Evolutionary conservation across 2,329 filamentous ascomycete genomes (phyloP), one percentile per base, ranked within the genome.

Genomic region (Pseudogymnoascus sp.): DNA sequence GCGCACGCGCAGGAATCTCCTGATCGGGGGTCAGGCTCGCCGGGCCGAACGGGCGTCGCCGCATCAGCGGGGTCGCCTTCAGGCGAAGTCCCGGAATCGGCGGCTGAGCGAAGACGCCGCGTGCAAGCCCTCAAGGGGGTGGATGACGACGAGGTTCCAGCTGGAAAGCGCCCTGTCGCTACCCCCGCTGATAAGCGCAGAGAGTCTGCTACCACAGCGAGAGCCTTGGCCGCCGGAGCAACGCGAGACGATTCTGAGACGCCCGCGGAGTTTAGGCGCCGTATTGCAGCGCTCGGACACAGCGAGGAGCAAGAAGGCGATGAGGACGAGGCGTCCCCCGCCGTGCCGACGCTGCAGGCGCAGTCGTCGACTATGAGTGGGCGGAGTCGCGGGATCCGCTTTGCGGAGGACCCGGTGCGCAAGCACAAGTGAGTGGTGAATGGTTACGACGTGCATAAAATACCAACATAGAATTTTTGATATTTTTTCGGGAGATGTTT

Each of bases 251-350:
- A 77, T 35, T 78, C 76, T 35, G 89, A 92, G 74, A 92, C 88
- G 0, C 86, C 88, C 0, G 89, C 89, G 0, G 90, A 93, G 73
- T 79, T 87, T 61, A 81, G 88, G 39, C 79, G 90, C 60, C 82
- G 90, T 67, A 85, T 91, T 67, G 88, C 88, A 1, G 90, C 89
- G 1, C 75, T 93, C 1, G 88, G 89, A 8, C 77, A 88, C 63
- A 74, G 76, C 12, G 59, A 43, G 36, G 62, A 62, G 22, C 57
- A 58, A 22, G 62, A 57, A 33, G 61, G 33, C 3, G 62, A 43
- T n/a, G 39, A 37, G 8, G 64, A 67, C 11, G 67, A 68, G 28
- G 67, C 70, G 2, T 35, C 28, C 11, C 28, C 62, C 64, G 62
- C 35, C 65, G 69, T 35, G 70, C 71, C 60, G 70, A 72, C 62